Evolutionary conservation across 2,329 filamentous ascomycete species (phyloP).

Genomic region (Teratosphaeria gauchensis): DNA sequence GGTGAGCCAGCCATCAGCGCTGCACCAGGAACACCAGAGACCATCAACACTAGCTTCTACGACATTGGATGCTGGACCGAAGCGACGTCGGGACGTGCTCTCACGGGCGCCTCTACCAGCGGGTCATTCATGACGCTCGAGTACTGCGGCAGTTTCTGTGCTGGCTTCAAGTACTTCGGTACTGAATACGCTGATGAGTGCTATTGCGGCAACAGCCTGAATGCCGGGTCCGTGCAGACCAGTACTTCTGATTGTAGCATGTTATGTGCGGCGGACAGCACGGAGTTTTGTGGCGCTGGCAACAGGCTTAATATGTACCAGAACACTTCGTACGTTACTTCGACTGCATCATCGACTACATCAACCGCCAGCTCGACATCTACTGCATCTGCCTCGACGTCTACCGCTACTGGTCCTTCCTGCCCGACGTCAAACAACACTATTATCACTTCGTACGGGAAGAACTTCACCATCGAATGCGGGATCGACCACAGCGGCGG

Average conservation of each 20-base stretch:
- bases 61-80: slow-evolving; percentile 24
- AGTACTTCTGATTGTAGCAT: slow-evolving; percentile 16
- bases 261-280: slow-evolving; percentile 17
- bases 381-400: background rate
- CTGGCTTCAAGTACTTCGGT: slow-evolving; percentile 30
- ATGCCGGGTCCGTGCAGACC: slow-evolving; percentile 19
- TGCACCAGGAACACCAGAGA: slow-evolving; percentile 19
- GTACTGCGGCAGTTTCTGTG: slow-evolving; percentile 28
- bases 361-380: slow-evolving; percentile 5
- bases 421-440: slow-evolving; percentile 21
- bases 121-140: slow-evolving; percentile 30
- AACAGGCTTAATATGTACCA: slow-evolving; percentile 21
- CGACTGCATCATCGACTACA: slow-evolving; percentile 6
- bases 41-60: slow-evolving; percentile 19
- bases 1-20: background rate
- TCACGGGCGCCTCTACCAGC: slow-evolving; percentile 16
- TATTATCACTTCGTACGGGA: slow-evolving; percentile 14
- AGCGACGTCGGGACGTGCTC: slow-evolving; percentile 15
- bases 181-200: slow-evolving; percentile 30
- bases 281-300: slow-evolving; percentile 22
- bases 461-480: slow-evolving; percentile 18
- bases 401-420: background rate
- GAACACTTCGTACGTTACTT: slow-evolving; percentile 12
- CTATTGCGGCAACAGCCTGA: slow-evolving; percentile 14
- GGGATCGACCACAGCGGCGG: slow-evolving; percentile 12